Base-by-base conservation (phyloP, 139 green algal genomes). In the Coelastrella sp. region DNA sequence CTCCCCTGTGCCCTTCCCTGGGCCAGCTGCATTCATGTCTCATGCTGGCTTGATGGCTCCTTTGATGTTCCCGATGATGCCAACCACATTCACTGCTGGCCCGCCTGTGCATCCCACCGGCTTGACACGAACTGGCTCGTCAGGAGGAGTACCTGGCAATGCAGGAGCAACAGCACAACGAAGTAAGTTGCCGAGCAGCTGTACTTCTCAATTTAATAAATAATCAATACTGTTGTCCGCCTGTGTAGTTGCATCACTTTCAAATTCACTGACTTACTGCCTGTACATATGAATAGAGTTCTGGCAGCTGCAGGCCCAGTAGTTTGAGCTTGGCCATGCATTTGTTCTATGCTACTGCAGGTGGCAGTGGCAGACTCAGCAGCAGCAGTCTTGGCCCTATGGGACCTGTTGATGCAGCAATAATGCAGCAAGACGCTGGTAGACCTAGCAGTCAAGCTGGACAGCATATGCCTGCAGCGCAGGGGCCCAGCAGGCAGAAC, bases 1-100 rank as follows among this genome's bases (percentile, higher is more conserved):
- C 19, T 38, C 32, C 17, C 68, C 30, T 34, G 6, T 78, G 13
- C 34, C 48, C 51, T 68, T 67, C 37, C 45, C 48, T 13, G 48
- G 51, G 1, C 35, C 32, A n/a, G 37, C 71, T 59, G 71, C 37
- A 2, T 38, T 67, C 5, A 81, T 64, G 53, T 64, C 53, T 9
- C 53, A 81, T 78, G 17, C 73, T 35, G 40, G 40, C 23, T 23
- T 81, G 73, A 75, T 75, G 66, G 66, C 2, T 13, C 35, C 35
- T 11, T 23, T 75, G 2, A 75, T 51, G 35, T 43, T 48, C 35
- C 35, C 66, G 7, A 43, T 51, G n/a, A n/a, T 75, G 66, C 66
- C 37, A 6, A 17, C 66, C n/a, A 21, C 35, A 2, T 64, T 64
- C 5, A 21, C 53, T 27, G 21, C 53, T 75, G 66, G 23, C 15